A percentile compares a stretch with the other conserved stretches of the same genome.
Evolutionary conservation across 2,329 filamentous ascomycete genomes (phyloP).

Genomic region (Aspergillus sp.): DNA sequence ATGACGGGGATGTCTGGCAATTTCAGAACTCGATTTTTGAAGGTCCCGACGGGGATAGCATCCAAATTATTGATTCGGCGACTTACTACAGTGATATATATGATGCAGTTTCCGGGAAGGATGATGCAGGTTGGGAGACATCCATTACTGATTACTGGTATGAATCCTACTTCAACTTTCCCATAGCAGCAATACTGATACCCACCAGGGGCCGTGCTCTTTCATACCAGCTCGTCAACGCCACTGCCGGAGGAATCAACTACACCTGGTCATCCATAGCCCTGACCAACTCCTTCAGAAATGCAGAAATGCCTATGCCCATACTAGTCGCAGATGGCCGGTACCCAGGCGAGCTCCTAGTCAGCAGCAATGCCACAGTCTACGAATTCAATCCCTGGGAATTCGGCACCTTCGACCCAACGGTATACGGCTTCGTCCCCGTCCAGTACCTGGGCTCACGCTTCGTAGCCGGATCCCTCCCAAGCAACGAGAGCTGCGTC

Average conservation of each 20-base stretch:
- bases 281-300: constrained; percentile 58
- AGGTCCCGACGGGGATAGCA: constrained; percentile 31
- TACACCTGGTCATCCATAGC: constrained; percentile 82
- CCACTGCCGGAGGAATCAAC: constrained; percentile 67
- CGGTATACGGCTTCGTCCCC: constrained; percentile 68
- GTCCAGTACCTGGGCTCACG: constrained; percentile 70
- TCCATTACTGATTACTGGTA: constrained; percentile 85
- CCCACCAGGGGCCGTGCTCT: constrained; percentile 65
- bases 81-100: constrained; percentile 65
- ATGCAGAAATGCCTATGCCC: constrained; percentile 67
- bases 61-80: constrained; percentile 52
- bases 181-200: neutral
- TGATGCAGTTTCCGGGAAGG: constrained; percentile 62
- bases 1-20: constrained; percentile 30
- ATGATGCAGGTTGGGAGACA: constrained; percentile 64
- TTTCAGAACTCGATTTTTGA: constrained; percentile 52
- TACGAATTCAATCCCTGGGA: constrained; percentile 78
- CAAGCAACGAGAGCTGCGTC: constrained; percentile 63
- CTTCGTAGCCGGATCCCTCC: constrained; percentile 64
- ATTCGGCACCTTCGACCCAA: constrained; percentile 73
- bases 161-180: neutral
- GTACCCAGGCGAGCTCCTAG: constrained; percentile 58
- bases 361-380: constrained; percentile 71
- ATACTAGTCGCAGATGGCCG: constrained; percentile 70
- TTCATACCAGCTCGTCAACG: constrained; percentile 79